Evolutionary conservation across 306 rosid species (phyloP), one percentile per base, ranked within the genome.

Genomic region (Quercus robur): DNA sequence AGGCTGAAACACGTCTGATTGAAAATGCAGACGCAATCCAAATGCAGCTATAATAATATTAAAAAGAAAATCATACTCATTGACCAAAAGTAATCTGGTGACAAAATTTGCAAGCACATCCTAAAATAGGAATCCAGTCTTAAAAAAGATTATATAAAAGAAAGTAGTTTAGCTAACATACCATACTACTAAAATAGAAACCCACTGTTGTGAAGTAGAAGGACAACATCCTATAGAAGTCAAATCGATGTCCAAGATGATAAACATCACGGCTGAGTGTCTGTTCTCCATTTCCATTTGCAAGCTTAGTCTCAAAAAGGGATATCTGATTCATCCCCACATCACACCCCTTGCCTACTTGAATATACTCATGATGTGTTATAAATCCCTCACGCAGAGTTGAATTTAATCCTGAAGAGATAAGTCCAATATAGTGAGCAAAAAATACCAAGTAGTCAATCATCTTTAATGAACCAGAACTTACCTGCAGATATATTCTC

Each of bases 181-280:
- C 97, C 98, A 95, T 91, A 87, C 93, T 89, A 69, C 93, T 95
- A 88, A 95, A 95, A 83, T 95, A 95, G 98, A 95, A 93, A 78
- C 99, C 99, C 78, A 95, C 97, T 77, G 99, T 93, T 56, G 99
- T 93, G 90, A 95, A 93, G 92, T 95, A 95, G 90, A 93, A 95
- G 0, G 99, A 95, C 82, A 95, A 71, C 98, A 93, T 95, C 77
- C 99, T 90, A 74, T 68, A 95, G 94, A 95, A 95, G 82, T 91
- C 99, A 81, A 95, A 95, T 41, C 93, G 93, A 38, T 92, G 91
- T 54, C 99, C 99, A 79, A 95, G 99, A 71, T 98, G 86, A 75
- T 93, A 95, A 81, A 93, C 99, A 87, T 95, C 99, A 38, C 99
- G 98, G 84, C 99, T 88, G 61, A 95, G 97, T 58, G 99, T 89